These are phyloP conservation scores for Solanum chilense DNA, from an alignment of 257 asterid genomes.

Conservation along the genomic window DNA sequence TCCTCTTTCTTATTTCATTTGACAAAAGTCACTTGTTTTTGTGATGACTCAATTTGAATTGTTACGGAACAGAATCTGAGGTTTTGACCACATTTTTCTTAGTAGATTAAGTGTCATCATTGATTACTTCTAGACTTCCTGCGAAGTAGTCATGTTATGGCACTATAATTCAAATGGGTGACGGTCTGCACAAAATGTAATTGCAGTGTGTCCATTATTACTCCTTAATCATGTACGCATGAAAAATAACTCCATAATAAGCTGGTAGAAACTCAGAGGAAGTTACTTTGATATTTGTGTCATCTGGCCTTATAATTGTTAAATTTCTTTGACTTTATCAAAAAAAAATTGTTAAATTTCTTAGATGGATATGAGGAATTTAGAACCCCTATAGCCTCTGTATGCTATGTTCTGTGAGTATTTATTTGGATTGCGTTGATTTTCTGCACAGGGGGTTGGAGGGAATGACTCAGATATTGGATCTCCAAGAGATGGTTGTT, in stretches of 20 bases:
- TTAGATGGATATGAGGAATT: background rate
- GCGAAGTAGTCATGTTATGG: background rate
- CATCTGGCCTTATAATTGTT: background rate
- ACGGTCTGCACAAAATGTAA: background rate
- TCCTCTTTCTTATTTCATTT: background rate
- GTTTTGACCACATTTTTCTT: background rate
- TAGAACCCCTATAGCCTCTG: background rate
- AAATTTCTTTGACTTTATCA: background rate
- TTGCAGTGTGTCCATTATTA: background rate
- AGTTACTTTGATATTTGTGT: background rate
- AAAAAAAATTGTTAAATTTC: background rate
- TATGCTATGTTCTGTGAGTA: background rate
- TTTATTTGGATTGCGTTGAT: slow-evolving; percentile 2
- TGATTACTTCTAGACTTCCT: background rate
- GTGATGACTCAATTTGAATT: background rate
- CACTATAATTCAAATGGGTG: background rate
- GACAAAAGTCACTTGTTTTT: background rate
- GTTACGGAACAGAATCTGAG: background rate
- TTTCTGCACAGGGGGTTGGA: slow-evolving; percentile 45
- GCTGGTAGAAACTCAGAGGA: background rate
- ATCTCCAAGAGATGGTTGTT: slow-evolving; percentile 29
- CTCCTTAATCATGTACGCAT: background rate
- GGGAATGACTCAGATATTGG: slow-evolving; percentile 66
- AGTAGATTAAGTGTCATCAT: background rate
- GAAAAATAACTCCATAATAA: background rate